phyloP scores from a whole-genome alignment of 1,284 basidiomycete species.

The Mycosarcoma maydis region DNA sequence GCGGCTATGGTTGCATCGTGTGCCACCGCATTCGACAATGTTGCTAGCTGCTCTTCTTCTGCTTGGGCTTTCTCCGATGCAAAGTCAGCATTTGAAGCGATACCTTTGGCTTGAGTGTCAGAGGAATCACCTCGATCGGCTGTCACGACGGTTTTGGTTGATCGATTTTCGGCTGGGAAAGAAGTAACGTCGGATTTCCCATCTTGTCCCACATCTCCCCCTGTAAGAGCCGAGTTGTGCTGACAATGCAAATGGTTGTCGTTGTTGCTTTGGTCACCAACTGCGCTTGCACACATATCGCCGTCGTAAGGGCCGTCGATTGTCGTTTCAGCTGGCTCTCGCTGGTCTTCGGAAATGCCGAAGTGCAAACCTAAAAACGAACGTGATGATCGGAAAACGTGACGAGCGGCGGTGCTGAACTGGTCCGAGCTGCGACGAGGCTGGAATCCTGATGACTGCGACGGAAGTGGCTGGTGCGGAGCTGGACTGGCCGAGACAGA shows the following conservation, averaged over 20 bases:
- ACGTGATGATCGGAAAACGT: conserved; percentile 19
- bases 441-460: background rate
- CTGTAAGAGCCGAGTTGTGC: no score
- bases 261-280: background rate
- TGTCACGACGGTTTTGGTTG: no score
- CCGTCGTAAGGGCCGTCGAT: background rate
- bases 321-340: background rate
- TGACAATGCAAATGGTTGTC: no score
- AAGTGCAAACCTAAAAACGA: conserved; percentile 19
- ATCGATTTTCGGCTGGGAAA: no score
- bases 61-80: background rate
- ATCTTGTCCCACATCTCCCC: no score
- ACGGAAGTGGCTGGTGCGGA: conserved; percentile 1
- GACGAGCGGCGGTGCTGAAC: conserved; percentile 22
- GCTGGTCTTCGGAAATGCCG: conserved; percentile 15
- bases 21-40: no score
- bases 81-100: no score
- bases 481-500: conserved; percentile 13
- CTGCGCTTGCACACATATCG: background rate
- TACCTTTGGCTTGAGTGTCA: no score
- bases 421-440: conserved; percentile 23
- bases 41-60: no score
- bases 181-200: no score
- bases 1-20: no score
- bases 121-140: no score